Evolutionary conservation across 495 filamentous ascomycete genomes (phyloP).

Genomic region (Tuber umbilicatum): DNA sequence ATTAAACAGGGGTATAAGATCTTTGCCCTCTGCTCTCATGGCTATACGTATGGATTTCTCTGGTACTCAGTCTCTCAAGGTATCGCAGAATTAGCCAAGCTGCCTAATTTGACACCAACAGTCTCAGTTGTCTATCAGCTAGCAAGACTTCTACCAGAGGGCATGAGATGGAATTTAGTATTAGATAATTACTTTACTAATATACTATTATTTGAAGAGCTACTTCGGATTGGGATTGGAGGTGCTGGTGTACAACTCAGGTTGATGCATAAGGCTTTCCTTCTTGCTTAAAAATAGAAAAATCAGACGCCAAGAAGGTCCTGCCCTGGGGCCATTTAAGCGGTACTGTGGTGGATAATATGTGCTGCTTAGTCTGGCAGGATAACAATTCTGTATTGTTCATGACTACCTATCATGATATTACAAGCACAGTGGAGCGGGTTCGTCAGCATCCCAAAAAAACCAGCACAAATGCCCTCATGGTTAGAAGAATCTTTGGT

Average conservation of each 20-base stretch:
- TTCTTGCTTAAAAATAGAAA: not conserved
- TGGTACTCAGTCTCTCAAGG: constrained; percentile 1
- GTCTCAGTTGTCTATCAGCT: constrained; percentile 7
- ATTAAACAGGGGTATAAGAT: constrained; percentile 16
- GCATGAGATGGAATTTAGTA: not conserved
- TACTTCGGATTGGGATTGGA: not conserved
- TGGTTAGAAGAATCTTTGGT: not conserved
- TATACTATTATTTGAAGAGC: constrained; percentile 1
- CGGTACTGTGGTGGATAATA: not conserved
- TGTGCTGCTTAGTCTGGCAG: not conserved
- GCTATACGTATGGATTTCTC: not conserved
- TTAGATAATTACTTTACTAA: constrained; percentile 4
- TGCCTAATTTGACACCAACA: not conserved
- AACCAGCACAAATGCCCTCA: not conserved
- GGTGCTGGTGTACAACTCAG: not conserved
- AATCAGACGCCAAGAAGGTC: not conserved
- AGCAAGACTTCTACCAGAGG: not conserved
- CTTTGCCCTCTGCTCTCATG: constrained; percentile 4
- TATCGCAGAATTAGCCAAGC: not conserved
- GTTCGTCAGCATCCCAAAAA: not conserved
- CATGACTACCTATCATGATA: constrained; percentile 5
- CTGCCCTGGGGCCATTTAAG: not conserved
- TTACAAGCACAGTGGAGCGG: not conserved
- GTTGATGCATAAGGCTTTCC: not conserved
- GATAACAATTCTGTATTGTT: constrained; percentile 10